Percentiles rank a stretch among this genome's conserved stretches.
Evolutionary conservation across 225 moss, liverwort and hornwort genomes (phyloP).

Genomic region (Neckera pumila): DNA sequence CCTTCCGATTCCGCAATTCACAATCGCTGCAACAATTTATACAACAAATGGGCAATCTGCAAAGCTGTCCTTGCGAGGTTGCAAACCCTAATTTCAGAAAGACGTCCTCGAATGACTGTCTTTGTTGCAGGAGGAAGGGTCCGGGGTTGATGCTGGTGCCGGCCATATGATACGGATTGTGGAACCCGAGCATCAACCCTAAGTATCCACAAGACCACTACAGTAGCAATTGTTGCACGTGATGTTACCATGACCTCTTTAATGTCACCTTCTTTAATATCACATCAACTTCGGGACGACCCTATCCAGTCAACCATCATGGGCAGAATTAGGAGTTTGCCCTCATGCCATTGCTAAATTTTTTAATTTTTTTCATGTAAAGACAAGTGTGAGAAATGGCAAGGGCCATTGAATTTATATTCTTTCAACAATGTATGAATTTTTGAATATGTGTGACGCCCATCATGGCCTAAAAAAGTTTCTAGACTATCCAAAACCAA

Average conservation of each 20-base stretch:
- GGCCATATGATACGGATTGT: too few species aligned
- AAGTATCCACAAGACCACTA: neutral
- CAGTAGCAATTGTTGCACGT: too few species aligned
- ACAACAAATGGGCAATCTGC: neutral
- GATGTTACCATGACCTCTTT: neutral
- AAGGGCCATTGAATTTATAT: too few species aligned
- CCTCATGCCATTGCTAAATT: too few species aligned
- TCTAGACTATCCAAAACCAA: neutral
- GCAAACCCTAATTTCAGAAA: constrained; percentile 3
- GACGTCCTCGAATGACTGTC: neutral
- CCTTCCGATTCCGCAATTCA: neutral
- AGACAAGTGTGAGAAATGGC: neutral
- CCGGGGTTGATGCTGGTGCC: neutral
- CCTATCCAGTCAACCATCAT: too few species aligned
- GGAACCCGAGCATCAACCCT: neutral
- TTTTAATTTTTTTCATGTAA: too few species aligned
- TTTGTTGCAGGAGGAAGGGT: neutral
- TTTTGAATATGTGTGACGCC: neutral
- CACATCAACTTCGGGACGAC: neutral
- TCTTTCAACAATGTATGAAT: too few species aligned
- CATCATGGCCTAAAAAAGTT: neutral
- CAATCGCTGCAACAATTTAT: neutral
- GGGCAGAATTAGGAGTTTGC: too few species aligned
- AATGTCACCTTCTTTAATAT: neutral
- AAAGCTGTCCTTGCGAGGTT: neutral